Percentiles rank a stretch among this genome's conserved stretches.
phyloP scores from a whole-genome alignment of 2,329 filamentous ascomycete species.

The Elsinoe fawcettii region DNA sequence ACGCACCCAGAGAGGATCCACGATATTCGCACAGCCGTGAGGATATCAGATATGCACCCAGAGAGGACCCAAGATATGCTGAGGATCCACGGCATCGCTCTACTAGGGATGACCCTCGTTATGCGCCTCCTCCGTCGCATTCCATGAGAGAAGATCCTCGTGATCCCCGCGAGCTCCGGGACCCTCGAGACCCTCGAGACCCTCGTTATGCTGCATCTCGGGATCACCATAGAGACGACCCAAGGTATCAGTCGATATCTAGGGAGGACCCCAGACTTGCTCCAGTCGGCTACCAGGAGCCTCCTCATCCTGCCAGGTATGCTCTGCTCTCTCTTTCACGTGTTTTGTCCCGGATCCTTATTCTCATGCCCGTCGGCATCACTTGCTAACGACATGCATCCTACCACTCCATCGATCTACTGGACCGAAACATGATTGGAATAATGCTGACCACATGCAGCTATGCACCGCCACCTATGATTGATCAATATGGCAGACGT shows the following conservation, averaged over 20 bases:
- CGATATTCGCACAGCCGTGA: slow-evolving; percentile 11
- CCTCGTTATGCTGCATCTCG: slow-evolving; percentile 5
- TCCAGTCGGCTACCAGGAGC: slow-evolving; percentile 3
- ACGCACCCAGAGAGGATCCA: slow-evolving; percentile 1
- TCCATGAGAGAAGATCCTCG: slow-evolving; percentile 2
- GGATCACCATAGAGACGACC: slow-evolving; percentile 9
- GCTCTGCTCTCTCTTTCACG: not conserved
- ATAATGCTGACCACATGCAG: slow-evolving; percentile 6
- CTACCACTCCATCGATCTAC: too few species aligned
- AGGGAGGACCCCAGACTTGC: slow-evolving; percentile 5
- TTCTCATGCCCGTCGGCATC: not conserved
- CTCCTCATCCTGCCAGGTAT: slow-evolving; percentile 9
- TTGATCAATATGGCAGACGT: slow-evolving; percentile 19
- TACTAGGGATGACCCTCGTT: slow-evolving; percentile 9
- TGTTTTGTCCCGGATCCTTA: too few species aligned
- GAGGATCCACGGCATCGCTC: slow-evolving; percentile 9
- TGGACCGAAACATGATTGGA: too few species aligned
- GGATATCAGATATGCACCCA: slow-evolving; percentile 1
- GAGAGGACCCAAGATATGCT: slow-evolving; percentile 13
- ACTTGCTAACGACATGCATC: too few species aligned
- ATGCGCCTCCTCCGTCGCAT: not conserved
- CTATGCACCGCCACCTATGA: slow-evolving; percentile 12
- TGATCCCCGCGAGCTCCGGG: too few species aligned
- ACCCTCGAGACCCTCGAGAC: not conserved
- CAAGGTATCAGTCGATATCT: slow-evolving; percentile 3